A percentile compares a stretch with the other conserved stretches of the same genome.
Conservation (phyloP, 2,329 filamentous ascomycete species). For the Periglandula ipomoeae region DNA sequence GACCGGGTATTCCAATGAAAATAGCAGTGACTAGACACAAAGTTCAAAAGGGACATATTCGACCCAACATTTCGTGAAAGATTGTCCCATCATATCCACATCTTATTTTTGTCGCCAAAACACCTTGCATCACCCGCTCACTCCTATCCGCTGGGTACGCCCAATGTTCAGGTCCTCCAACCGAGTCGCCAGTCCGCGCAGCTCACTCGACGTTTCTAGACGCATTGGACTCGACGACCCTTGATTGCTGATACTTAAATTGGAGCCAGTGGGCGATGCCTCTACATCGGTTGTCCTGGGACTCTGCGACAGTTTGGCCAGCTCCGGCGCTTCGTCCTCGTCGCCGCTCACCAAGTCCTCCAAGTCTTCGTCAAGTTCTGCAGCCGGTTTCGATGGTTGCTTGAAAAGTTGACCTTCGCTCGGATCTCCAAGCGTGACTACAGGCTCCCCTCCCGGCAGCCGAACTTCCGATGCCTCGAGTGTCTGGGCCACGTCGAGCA, state of each 20-base stretch:
- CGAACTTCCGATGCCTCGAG: slow-evolving; percentile 61
- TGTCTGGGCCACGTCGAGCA: slow-evolving; percentile 76
- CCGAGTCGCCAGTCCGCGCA: slow-evolving; percentile 19
- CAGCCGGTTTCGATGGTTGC: not conserved
- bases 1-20: not conserved
- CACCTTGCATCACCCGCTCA: slow-evolving; percentile 11
- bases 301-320: slow-evolving; percentile 8
- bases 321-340: slow-evolving; percentile 9
- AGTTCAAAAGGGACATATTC: too few species aligned
- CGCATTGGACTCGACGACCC: slow-evolving; percentile 19
- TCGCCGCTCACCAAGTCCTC: slow-evolving; percentile 21
- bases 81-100: not conserved
- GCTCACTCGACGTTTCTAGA: slow-evolving; percentile 18
- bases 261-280: not conserved
- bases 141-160: slow-evolving; percentile 20
- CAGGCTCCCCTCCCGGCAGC: slow-evolving; percentile 52
- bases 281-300: not conserved
- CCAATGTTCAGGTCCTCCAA: slow-evolving; percentile 25
- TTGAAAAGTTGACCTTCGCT: not conserved
- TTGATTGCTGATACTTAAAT: slow-evolving; percentile 10
- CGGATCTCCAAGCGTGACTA: slow-evolving; percentile 22
- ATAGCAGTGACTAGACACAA: not conserved
- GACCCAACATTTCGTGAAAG: not conserved
- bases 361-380: slow-evolving; percentile 15
- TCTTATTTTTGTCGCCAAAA: not conserved